These are phyloP conservation scores for Batkoa obscura DNA, from an alignment of 371 early-diverging fungal genomes.

Conservation along the genomic window DNA sequence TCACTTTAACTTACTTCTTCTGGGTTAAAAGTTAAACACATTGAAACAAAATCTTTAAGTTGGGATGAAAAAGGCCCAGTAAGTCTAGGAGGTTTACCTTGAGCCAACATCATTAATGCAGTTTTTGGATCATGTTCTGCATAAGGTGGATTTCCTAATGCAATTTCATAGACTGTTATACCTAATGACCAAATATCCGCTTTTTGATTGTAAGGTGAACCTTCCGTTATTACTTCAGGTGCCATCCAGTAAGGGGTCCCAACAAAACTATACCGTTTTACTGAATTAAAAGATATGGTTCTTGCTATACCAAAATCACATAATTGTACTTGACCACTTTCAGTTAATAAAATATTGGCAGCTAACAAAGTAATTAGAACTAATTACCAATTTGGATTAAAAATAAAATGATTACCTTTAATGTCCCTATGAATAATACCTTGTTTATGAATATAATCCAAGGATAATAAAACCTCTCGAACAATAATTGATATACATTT, in stretches of 20 bases:
- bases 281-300: conserved; percentile 40
- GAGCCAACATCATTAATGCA: conserved; percentile 75
- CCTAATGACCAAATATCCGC: conserved; percentile 89
- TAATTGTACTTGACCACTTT: conserved; percentile 77
- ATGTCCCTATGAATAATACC: conserved; percentile 94
- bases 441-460: conserved; percentile 81
- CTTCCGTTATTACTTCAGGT: conserved; percentile 73
- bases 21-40: conserved; percentile 75
- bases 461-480: conserved; percentile 66
- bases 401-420: conserved; percentile 44
- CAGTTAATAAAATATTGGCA: conserved; percentile 82
- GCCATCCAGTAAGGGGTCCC: conserved; percentile 90
- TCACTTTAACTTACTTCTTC: conserved; percentile 26
- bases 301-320: conserved; percentile 87
- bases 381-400: background rate
- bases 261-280: conserved; percentile 69
- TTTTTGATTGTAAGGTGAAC: conserved; percentile 54
- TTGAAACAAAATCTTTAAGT: conserved; percentile 74
- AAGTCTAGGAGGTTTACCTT: conserved; percentile 43
- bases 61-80: conserved; percentile 50
- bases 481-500: conserved; percentile 68
- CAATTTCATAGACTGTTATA: conserved; percentile 91
- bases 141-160: conserved; percentile 85
- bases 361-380: conserved; percentile 19
- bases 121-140: conserved; percentile 81